Evolutionary conservation across 1,139 yeast genomes (phyloP).

Genomic region (Kodamaea anthophila): DNA sequence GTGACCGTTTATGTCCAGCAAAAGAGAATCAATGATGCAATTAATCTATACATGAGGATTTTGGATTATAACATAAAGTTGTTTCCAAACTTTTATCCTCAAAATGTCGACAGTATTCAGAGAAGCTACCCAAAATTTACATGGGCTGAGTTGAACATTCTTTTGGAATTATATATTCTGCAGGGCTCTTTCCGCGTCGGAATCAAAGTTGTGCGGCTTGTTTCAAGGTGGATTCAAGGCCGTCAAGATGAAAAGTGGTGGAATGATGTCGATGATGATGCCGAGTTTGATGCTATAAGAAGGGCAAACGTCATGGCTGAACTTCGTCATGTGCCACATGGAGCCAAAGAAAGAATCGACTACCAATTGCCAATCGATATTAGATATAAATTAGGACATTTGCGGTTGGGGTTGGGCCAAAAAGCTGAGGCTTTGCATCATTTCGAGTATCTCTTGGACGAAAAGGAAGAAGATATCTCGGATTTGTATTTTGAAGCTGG

Average conservation of each 20-base stretch:
- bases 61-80: slow-evolving; percentile 48
- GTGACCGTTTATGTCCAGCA: slow-evolving; percentile 76
- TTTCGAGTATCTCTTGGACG: slow-evolving; percentile 54
- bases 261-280: slow-evolving; percentile 71
- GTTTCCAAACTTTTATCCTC: neutral
- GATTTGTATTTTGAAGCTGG: slow-evolving; percentile 82
- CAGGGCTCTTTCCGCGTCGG: slow-evolving; percentile 63
- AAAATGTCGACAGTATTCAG: neutral
- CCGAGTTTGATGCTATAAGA: slow-evolving; percentile 69
- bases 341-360: slow-evolving; percentile 30
- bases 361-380: slow-evolving; percentile 74
- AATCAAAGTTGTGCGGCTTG: slow-evolving; percentile 57
- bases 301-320: slow-evolving; percentile 33
- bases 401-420: slow-evolving; percentile 61
- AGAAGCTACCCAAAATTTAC: slow-evolving; percentile 48
- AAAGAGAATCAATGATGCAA: slow-evolving; percentile 74
- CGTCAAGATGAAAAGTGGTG: slow-evolving; percentile 73
- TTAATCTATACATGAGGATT: slow-evolving; percentile 63
- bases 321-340: slow-evolving; percentile 8
- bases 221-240: slow-evolving; percentile 78
- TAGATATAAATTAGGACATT: slow-evolving; percentile 68
- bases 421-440: slow-evolving; percentile 69
- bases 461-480: slow-evolving; percentile 50
- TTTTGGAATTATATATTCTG: slow-evolving; percentile 70
- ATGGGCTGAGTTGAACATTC: slow-evolving; percentile 84